Base-by-base conservation (phyloP, 495 filamentous ascomycete species). In the Oidiodendron maius region DNA sequence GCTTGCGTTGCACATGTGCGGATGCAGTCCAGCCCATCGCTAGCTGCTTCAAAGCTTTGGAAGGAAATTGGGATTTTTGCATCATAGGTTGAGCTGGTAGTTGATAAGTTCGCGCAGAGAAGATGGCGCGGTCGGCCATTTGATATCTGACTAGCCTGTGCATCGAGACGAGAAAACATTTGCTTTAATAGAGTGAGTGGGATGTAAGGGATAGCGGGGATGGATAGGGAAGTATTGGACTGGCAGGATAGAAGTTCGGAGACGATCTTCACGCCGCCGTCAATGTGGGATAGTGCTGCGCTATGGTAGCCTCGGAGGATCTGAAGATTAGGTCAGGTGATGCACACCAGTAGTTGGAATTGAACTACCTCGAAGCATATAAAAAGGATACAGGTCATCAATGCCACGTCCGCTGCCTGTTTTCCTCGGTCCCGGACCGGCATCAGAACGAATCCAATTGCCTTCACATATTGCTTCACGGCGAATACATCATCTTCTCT, bases 261-360 rank as follows among this genome's bases (percentile, higher is more conserved):
- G 12, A 51, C 17, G 13, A 51, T 51, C 41, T 51, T 51, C 3
- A 40, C 22, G 4, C 49, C 49, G 18, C 49, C 42, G 3, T 51
- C 41, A 36, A 51, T 45, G 15, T 51, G 49, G 1, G 49, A 38
- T 28, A 51, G 8, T 21, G 49, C 49, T 6, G 49, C 40, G 18
- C 22, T 9, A 30, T 45, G 41, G 34, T 51, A 20, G 3, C 41
- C 49, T 40, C 49, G 26, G n/a, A 51, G 32, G 20, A 25, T 46
- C 49, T 51, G 41, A n/a, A n/a, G 8, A n/a, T 37, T n/a, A n/a
- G n/a, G n/a, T n/a, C n/a, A n/a, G n/a, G n/a, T n/a, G n/a, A 13
- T n/a, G n/a, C n/a, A n/a, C n/a, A n/a, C n/a, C n/a, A n/a, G n/a
- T n/a, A n/a, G n/a, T n/a, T n/a, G n/a, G n/a, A n/a, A n/a, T n/a